Conservation (phyloP, 176 grass and related monocot species). For the Stipa capillata region DNA sequence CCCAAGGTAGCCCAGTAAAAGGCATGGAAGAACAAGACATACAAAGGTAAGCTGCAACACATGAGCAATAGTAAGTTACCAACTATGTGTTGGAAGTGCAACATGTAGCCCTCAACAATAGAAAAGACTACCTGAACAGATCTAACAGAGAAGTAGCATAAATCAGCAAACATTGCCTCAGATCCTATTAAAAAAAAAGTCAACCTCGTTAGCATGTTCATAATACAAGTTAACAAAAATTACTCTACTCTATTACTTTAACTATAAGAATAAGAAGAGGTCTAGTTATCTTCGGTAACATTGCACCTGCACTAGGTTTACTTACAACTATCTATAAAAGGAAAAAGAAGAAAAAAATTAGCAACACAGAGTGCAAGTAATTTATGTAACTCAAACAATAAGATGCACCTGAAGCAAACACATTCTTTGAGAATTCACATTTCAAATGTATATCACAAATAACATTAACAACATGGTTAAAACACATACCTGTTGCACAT, state of each 20-base stretch:
- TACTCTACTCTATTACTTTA: too few relatives aligned
- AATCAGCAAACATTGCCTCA: slow-evolving; percentile 99
- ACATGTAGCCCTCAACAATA: slow-evolving; percentile 2
- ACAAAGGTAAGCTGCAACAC: slow-evolving; percentile 83
- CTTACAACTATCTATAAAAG: background rate
- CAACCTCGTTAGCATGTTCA: background rate
- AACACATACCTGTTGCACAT: slow-evolving; percentile 73
- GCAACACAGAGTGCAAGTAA: background rate
- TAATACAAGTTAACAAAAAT: slow-evolving; percentile 1
- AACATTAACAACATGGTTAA: slow-evolving; percentile 2
- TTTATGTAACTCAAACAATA: background rate
- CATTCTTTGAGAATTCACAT: background rate
- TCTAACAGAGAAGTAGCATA: slow-evolving; percentile 97
- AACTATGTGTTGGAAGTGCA: slow-evolving; percentile 6
- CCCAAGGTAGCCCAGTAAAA: slow-evolving; percentile 91
- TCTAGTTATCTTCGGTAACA: background rate
- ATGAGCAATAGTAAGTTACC: slow-evolving; percentile 29
- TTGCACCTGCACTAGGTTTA: background rate
- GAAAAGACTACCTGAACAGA: slow-evolving; percentile 69
- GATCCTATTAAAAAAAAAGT: slow-evolving; percentile 69
- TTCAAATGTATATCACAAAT: slow-evolving; percentile 14
- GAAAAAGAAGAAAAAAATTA: background rate
- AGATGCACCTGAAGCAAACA: background rate
- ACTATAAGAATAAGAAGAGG: background rate
- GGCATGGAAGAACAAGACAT: slow-evolving; percentile 93